phyloP scores from a whole-genome alignment of 106 monocot genomes.

The Amphibolis antarctica region DNA sequence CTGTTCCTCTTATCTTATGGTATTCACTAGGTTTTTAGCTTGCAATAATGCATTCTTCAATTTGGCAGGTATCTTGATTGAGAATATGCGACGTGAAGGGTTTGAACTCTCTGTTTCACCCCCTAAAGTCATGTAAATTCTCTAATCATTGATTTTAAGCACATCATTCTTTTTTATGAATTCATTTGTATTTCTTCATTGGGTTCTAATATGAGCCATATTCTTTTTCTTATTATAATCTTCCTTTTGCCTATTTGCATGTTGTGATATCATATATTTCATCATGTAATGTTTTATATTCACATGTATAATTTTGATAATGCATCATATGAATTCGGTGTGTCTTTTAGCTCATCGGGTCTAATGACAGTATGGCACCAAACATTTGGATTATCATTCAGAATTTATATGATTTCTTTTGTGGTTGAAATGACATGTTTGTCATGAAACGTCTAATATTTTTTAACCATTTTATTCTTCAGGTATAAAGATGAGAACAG shows the following conservation, averaged over 20 bases:
- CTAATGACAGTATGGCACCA: too few species aligned
- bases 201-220: background rate
- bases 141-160: background rate
- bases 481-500: slow-evolving; percentile 89
- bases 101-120: slow-evolving; percentile 99
- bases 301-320: background rate
- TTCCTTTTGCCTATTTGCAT: too few species aligned
- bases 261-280: too few species aligned
- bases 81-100: slow-evolving; percentile 98
- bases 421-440: too few species aligned
- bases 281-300: too few species aligned
- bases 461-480: background rate
- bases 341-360: too few species aligned
- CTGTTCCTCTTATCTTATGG: background rate
- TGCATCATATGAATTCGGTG: background rate
- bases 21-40: background rate
- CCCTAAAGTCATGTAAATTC: slow-evolving; percentile 88
- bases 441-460: background rate
- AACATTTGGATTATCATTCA: too few species aligned
- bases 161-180: background rate
- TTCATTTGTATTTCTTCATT: background rate
- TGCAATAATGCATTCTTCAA: background rate
- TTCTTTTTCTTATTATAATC: background rate
- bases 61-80: slow-evolving; percentile 94
- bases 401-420: too few species aligned